Conservation (phyloP, 2,329 filamentous ascomycete genomes). For the Tolypocladium endophyticum region DNA sequence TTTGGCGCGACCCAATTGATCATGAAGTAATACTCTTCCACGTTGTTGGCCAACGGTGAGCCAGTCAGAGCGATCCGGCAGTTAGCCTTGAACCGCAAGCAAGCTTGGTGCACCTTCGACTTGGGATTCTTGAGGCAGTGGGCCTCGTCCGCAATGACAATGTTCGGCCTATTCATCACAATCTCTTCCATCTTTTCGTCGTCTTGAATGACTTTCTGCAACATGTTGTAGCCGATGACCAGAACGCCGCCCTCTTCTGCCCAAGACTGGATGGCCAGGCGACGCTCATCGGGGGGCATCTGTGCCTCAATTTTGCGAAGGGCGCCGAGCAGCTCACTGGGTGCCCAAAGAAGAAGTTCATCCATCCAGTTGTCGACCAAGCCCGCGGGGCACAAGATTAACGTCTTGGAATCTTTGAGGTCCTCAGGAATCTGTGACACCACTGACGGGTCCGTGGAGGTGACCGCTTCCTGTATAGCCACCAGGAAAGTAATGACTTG, state of each 20-base stretch:
- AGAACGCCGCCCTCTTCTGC: conserved; percentile 56
- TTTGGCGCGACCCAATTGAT: conserved; percentile 77
- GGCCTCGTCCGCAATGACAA: conserved; percentile 80
- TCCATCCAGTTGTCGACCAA: conserved; percentile 76
- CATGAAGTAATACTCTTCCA: conserved; percentile 77
- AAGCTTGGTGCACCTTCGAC: conserved; percentile 40
- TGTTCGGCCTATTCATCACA: conserved; percentile 51
- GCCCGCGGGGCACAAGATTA: conserved; percentile 66
- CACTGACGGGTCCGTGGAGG: conserved; percentile 46
- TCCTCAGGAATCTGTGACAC: conserved; percentile 56
- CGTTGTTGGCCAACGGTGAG: conserved; percentile 75
- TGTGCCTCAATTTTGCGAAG: conserved; percentile 44
- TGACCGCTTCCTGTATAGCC: conserved; percentile 56
- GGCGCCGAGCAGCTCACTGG: conserved; percentile 40
- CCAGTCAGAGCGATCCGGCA: conserved; percentile 77
- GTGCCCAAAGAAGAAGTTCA: conserved; percentile 63
- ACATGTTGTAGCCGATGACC: conserved; percentile 65
- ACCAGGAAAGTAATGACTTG: conserved; percentile 78
- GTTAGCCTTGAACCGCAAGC: conserved; percentile 51
- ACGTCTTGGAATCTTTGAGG: conserved; percentile 50
- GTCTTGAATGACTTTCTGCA: conserved; percentile 31
- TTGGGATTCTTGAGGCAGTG: conserved; percentile 63
- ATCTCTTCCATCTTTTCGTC: conserved; percentile 26
- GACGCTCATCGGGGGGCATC: conserved; percentile 24
- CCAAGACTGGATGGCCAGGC: conserved; percentile 47